Base-by-base conservation (phyloP, 129 eudicot species). In the Solidago caesia region DNA sequence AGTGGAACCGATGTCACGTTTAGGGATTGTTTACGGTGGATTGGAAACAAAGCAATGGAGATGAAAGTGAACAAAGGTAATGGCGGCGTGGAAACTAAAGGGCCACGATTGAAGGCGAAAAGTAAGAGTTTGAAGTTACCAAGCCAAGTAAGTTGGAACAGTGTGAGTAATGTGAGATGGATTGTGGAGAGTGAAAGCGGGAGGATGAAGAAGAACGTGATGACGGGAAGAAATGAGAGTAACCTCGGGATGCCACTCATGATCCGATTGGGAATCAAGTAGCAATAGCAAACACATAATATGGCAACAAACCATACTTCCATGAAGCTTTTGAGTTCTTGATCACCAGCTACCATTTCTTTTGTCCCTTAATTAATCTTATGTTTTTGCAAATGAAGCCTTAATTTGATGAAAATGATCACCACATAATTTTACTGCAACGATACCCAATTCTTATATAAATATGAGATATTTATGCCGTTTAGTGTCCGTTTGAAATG, bases 131-230 rank as follows among this genome's bases (percentile, higher is more conserved):
- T 89, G 79, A 89, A 89, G 67, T 71, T 89, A 8, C 78, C 85
- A 51, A 89, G 92, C 92, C 92, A 89, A 2, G 85, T 75, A 6
- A 89, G 74, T 74, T 84, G 83, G 82, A 87, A 87, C n/a, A 77
- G 49, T 49, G 89, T 86, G 39, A 67, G 53, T 59, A 83, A 85
- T 14, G 85, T 83, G n/a, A 87, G 84, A 29, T 84, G 83, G 44
- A 85, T 67, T 74, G 89, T 67, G 68, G 85, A 62, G 68, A 89
- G 86, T 0, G 80, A 73, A 29, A 84, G 74, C 25, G 96, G 96
- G 43, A 87, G 85, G 42, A 63, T 12, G 52, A 78, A 48, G 9
- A 89, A 89, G 63, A 85, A 84, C 72, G 42, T 69, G 16, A 73
- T 65, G 29, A 87, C 68, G 2, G 87, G 85, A 68, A 82, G 49